phyloP scores from a whole-genome alignment of 106 monocot genomes.

The Dactylorhiza incarnata region DNA sequence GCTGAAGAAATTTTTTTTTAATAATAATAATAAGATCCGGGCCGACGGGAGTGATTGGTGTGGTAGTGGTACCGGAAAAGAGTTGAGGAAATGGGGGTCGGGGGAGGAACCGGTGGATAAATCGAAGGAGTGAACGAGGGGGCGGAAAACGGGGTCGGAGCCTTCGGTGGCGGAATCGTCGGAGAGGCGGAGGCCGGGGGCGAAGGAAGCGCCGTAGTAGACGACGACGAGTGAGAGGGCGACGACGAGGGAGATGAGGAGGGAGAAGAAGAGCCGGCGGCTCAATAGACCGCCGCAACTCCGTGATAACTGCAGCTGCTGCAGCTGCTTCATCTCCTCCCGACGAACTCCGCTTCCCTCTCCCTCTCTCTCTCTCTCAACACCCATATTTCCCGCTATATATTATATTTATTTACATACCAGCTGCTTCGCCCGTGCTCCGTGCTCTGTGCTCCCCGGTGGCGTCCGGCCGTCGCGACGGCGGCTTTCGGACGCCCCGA shows the following conservation, averaged over 20 bases:
- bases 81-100: slow-evolving; percentile 19
- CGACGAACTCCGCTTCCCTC: background rate
- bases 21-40: background rate
- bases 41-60: background rate
- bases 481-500: no score
- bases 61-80: slow-evolving; percentile 38
- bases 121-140: slow-evolving; percentile 8
- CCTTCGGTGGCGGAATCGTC: slow-evolving; percentile 1
- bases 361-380: background rate
- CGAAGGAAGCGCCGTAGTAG: slow-evolving; percentile 74
- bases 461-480: no score
- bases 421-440: no score
- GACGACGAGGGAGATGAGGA: slow-evolving; percentile 41
- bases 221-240: slow-evolving; percentile 61
- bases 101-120: background rate
- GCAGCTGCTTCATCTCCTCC: background rate
- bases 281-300: slow-evolving; percentile 7
- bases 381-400: no score
- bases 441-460: no score
- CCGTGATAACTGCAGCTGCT: background rate
- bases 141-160: slow-evolving; percentile 9
- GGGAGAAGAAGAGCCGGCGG: slow-evolving; percentile 41
- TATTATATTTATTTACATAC: no score
- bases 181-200: slow-evolving; percentile 32
- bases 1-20: background rate